A percentile compares a stretch with the other conserved stretches of the same genome.
Evolutionary conservation across 1,139 yeast genomes (phyloP).

Genomic region (Blastobotrys capitulatus): DNA sequence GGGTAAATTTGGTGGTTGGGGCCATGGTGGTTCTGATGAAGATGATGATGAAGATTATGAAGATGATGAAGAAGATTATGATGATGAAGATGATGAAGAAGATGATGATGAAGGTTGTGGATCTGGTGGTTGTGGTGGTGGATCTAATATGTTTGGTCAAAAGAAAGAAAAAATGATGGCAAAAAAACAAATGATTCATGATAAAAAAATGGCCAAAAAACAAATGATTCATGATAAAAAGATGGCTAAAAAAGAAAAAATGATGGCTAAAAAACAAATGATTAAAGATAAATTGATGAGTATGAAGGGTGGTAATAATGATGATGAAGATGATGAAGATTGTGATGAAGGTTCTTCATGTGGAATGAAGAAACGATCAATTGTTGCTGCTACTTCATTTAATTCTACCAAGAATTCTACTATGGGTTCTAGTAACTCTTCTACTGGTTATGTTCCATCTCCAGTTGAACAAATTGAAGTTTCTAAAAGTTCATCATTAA

Average conservation of each 20-base stretch:
- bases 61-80: no score
- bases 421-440: background rate
- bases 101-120: background rate
- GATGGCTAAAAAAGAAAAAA: slow-evolving; percentile 1
- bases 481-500: background rate
- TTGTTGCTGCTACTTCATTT: background rate
- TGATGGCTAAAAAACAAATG: background rate
- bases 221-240: background rate
- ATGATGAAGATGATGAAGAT: background rate
- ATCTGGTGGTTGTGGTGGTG: background rate
- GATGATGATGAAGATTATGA: background rate
- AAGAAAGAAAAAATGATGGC: background rate
- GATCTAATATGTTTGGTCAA: background rate
- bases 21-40: background rate
- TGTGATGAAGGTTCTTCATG: background rate
- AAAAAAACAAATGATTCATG: background rate
- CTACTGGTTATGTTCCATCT: background rate
- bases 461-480: background rate
- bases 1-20: background rate
- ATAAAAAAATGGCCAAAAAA: slow-evolving; percentile 3
- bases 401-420: background rate
- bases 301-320: background rate
- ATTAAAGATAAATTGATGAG: background rate
- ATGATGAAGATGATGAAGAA: background rate
- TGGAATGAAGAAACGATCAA: background rate